Evolutionary conservation across 2,329 filamentous ascomycete species (phyloP).

Genomic region (Ceratocystis colombiana): DNA sequence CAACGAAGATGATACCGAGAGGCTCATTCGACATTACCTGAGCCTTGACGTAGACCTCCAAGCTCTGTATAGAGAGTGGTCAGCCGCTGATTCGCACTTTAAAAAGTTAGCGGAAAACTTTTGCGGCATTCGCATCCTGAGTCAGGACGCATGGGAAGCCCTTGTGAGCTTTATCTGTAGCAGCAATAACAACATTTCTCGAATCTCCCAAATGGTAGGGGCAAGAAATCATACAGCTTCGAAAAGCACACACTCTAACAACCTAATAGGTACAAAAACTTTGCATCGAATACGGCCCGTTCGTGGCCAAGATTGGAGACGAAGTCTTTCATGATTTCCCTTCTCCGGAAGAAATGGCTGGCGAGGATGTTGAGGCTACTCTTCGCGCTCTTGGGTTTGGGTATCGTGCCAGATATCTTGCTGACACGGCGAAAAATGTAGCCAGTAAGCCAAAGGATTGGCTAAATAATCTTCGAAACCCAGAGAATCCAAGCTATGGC

Average conservation of each 20-base stretch:
- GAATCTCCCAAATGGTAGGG: slow-evolving; percentile 85
- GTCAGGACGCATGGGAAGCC: slow-evolving; percentile 93
- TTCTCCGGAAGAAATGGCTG: slow-evolving; percentile 59
- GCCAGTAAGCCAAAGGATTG: slow-evolving; percentile 60
- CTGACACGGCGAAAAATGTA: slow-evolving; percentile 70
- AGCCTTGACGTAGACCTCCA: slow-evolving; percentile 70
- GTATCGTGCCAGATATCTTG: slow-evolving; percentile 87
- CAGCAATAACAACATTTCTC: slow-evolving; percentile 94
- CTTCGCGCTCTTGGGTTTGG: slow-evolving; percentile 82
- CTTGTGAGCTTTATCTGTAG: slow-evolving; percentile 94
- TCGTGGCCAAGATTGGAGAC: slow-evolving; percentile 60
- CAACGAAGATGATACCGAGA: slow-evolving; percentile 55
- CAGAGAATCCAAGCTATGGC: slow-evolving; percentile 53
- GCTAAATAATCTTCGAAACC: slow-evolving; percentile 70
- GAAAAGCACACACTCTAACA: not conserved
- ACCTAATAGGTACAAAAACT: slow-evolving; percentile 62
- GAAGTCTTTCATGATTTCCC: slow-evolving; percentile 83
- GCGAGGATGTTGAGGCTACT: slow-evolving; percentile 64
- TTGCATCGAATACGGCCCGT: slow-evolving; percentile 71
- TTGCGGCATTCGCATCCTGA: slow-evolving; percentile 80
- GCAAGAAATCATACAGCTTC: not conserved
- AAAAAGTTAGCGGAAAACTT: slow-evolving; percentile 77
- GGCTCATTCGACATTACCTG: slow-evolving; percentile 73
- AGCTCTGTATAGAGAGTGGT: slow-evolving; percentile 78
- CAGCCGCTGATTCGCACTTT: slow-evolving; percentile 75